Base-by-base conservation (phyloP, 805 yeast species). In the Candida maesae region DNA sequence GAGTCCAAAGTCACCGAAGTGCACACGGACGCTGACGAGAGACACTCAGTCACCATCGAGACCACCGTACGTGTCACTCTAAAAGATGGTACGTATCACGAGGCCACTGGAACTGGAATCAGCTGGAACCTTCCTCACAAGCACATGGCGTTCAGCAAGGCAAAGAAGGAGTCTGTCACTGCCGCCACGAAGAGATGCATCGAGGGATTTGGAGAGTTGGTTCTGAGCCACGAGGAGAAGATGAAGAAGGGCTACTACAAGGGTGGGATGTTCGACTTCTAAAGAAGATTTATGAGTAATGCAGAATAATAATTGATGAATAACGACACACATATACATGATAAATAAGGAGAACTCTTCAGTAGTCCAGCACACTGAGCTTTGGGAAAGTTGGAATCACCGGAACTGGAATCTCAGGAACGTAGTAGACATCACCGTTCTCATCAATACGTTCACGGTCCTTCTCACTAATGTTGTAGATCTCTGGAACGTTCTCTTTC, bases 371-470 rank as follows among this genome's bases (percentile, higher is more conserved):
- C 0, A 76, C 68, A 27, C 67, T 67, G 54, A 69, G 68, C 55
- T 63, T 70, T 13, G 86, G 80, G 64, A 86, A 85, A 8, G 74
- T 82, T 32, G 68, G 68, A 45, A 87, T 74, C 11, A 53, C 62
- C 1, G 96, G 96, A 18, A 71, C 69, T 1, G 91, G 88, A 29
- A 83, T 82, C 59, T 80, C 91, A 9, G 85, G 86, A 25, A 86
- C 72, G 46, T 77, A 70, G 53, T 87, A 91, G 10, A 86, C 75
- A 48, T 84, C 81, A 2, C 98, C 98, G 46, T 86, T 78, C 29
- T 90, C 97, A 59, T 90, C 91, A 42, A 84, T 65, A 63, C 98
- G 78, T 64, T 88, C 95, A 51, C 96, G 74, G 54, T 90, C 96
- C 51, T 77, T 77, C 53, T 88, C 96, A 49, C 85, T 81, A 61